Evolutionary conservation across 768 basidiomycete species (phyloP).

Genomic region (Sarcodon sp.): DNA sequence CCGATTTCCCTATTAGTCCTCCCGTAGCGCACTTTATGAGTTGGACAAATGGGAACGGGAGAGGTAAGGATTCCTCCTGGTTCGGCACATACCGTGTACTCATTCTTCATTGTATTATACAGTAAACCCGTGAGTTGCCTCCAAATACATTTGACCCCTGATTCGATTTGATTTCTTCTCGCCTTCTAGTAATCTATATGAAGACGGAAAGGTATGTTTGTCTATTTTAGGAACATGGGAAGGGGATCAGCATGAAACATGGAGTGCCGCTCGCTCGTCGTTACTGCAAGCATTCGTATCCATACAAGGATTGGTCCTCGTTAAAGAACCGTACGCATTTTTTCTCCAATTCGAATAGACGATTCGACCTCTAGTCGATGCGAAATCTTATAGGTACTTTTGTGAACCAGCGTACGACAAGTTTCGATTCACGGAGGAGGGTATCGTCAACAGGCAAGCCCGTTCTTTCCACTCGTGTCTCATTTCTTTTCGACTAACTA

Average conservation of each 20-base stretch:
- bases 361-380: slow-evolving; percentile 2
- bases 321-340: slow-evolving; percentile 73
- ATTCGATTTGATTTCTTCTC: neutral
- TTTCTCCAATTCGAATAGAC: neutral
- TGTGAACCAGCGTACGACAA: slow-evolving; percentile 94
- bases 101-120: neutral
- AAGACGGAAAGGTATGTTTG: slow-evolving; percentile 90
- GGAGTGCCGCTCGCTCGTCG: slow-evolving; percentile 77
- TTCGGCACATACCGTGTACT: no score
- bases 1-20: slow-evolving; percentile 70
- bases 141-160: neutral
- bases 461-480: neutral
- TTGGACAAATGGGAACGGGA: slow-evolving; percentile 90
- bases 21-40: slow-evolving; percentile 85
- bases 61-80: slow-evolving; percentile 33
- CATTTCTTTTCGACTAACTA: neutral
- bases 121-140: slow-evolving; percentile 64
- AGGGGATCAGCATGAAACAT: slow-evolving; percentile 79
- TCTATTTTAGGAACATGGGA: slow-evolving; percentile 90
- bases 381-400: slow-evolving; percentile 45
- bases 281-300: slow-evolving; percentile 87
- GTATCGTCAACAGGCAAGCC: slow-evolving; percentile 66
- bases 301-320: slow-evolving; percentile 87
- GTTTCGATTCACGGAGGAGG: slow-evolving; percentile 81
- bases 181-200: slow-evolving; percentile 65